Conservation (phyloP, 2,329 filamentous ascomycete genomes). For the Talaromyces verruculosus region DNA sequence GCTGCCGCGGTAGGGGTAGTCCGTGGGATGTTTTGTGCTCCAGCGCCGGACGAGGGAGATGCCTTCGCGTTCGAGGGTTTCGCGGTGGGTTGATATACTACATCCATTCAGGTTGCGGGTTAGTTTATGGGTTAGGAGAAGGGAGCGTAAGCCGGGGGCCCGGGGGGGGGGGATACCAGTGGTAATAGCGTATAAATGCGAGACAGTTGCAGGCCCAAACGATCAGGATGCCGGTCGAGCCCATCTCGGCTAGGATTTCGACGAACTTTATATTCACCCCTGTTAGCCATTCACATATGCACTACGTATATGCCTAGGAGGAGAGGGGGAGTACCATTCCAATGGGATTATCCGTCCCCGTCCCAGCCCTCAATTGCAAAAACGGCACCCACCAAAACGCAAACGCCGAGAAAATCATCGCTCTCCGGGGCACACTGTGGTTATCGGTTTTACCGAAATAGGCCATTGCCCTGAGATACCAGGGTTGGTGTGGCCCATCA, state of each 20-base stretch:
- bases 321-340: constrained; percentile 18
- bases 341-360: constrained; percentile 21
- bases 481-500: constrained; percentile 20
- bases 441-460: constrained; percentile 31
- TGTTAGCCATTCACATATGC: not conserved
- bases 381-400: constrained; percentile 46
- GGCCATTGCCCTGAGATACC: constrained; percentile 25
- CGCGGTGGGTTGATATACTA: constrained; percentile 17
- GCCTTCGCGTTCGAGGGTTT: constrained; percentile 15
- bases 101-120: not conserved
- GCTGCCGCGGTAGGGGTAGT: constrained; percentile 44
- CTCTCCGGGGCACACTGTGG: constrained; percentile 38
- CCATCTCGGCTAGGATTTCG: constrained; percentile 41
- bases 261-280: constrained; percentile 35
- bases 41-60: constrained; percentile 20
- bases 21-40: constrained; percentile 23
- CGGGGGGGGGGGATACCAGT: constrained; percentile 28
- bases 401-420: constrained; percentile 42
- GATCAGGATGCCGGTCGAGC: constrained; percentile 35
- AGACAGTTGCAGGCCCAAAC: constrained; percentile 46
- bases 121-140: not conserved
- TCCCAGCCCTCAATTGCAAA: constrained; percentile 33
- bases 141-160: not conserved
- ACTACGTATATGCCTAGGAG: not conserved
- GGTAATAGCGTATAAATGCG: constrained; percentile 44